Evolutionary conservation across 2,329 filamentous ascomycete species (phyloP).

Genomic region (Pseudopithomyces chartarum): DNA sequence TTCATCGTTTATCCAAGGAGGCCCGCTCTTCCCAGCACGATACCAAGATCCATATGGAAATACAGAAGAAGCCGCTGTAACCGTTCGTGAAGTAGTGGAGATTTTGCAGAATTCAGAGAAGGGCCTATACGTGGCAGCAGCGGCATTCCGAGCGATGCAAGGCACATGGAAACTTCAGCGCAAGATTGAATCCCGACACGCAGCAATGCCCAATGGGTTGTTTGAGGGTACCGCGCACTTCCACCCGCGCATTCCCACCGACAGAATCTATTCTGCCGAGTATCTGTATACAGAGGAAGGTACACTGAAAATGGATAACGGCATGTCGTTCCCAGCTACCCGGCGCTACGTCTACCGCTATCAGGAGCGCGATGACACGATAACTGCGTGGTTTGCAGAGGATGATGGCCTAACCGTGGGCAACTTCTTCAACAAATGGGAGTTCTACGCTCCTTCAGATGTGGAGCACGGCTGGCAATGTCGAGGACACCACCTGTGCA

Average conservation of each 20-base stretch:
- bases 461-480: slow-evolving; percentile 62
- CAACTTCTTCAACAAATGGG: slow-evolving; percentile 76
- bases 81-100: slow-evolving; percentile 52
- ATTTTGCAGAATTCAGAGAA: slow-evolving; percentile 51
- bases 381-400: slow-evolving; percentile 77
- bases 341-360: slow-evolving; percentile 77
- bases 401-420: slow-evolving; percentile 73
- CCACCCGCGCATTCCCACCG: slow-evolving; percentile 64
- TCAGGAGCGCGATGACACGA: slow-evolving; percentile 60
- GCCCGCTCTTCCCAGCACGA: slow-evolving; percentile 45
- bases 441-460: slow-evolving; percentile 55
- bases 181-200: slow-evolving; percentile 58
- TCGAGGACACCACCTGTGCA: slow-evolving; percentile 71
- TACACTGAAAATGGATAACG: slow-evolving; percentile 63
- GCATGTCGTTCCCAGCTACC: slow-evolving; percentile 63
- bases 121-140: slow-evolving; percentile 63
- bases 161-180: slow-evolving; percentile 71
- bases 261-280: slow-evolving; percentile 51
- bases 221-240: slow-evolving; percentile 71
- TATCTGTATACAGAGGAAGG: slow-evolving; percentile 72
- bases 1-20: slow-evolving; percentile 55
- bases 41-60: slow-evolving; percentile 36
- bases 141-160: slow-evolving; percentile 72
- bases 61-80: slow-evolving; percentile 47
- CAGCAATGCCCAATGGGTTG: slow-evolving; percentile 66